Percentiles rank a stretch among this genome's conserved stretches.
phyloP scores from a whole-genome alignment of 306 rosid genomes.

The Adenanthera pavonina region DNA sequence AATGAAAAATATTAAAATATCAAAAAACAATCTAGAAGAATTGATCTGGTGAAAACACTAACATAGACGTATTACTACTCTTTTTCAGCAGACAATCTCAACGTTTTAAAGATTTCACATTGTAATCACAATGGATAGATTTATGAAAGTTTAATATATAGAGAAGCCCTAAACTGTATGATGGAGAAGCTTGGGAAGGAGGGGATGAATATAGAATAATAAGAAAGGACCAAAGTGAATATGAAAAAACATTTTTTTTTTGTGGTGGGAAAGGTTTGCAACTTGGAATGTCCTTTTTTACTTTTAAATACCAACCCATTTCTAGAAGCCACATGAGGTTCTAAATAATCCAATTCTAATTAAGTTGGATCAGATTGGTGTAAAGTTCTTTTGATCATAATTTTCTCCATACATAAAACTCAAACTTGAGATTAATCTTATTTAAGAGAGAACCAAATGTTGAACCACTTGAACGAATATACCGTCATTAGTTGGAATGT shows the following conservation, averaged over 20 bases:
- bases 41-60: background rate
- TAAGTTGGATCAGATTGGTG: too few relatives aligned
- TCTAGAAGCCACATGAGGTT: too few relatives aligned
- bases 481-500: background rate
- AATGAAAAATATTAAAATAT: too few relatives aligned
- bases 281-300: background rate
- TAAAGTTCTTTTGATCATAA: too few relatives aligned
- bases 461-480: too few relatives aligned
- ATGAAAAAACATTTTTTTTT: constrained; percentile 43
- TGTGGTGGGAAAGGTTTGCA: constrained; percentile 35
- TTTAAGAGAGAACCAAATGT: too few relatives aligned
- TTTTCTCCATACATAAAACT: too few relatives aligned
- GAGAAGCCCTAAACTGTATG: constrained; percentile 44
- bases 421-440: too few relatives aligned
- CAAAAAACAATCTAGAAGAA: background rate
- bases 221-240: constrained; percentile 42
- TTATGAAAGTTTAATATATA: constrained; percentile 36
- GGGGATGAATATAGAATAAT: constrained; percentile 44
- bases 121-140: constrained; percentile 32
- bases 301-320: too few relatives aligned
- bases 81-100: background rate
- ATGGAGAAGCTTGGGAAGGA: constrained; percentile 35
- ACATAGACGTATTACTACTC: background rate
- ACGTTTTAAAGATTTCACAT: constrained; percentile 34
- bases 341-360: too few relatives aligned